Percentiles rank a stretch among this genome's conserved stretches.
phyloP scores from a whole-genome alignment of 2,329 filamentous ascomycete species.

The Dichotomopilus funicola region DNA sequence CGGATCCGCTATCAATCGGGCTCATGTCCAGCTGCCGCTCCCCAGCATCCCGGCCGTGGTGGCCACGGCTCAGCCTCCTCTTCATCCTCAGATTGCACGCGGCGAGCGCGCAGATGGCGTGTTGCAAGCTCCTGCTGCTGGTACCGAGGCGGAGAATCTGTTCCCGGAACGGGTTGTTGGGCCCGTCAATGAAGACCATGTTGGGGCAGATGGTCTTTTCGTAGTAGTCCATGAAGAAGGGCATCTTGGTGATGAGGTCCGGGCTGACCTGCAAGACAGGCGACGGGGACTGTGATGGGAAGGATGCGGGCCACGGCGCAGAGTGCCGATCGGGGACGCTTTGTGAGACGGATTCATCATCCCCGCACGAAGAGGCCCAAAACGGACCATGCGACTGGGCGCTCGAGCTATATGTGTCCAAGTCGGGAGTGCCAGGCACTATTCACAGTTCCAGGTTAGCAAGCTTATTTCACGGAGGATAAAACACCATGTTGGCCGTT shows the following conservation, averaged over 20 bases:
- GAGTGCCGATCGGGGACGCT: constrained; percentile 36
- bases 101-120: constrained; percentile 83
- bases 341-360: constrained; percentile 40
- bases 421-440: constrained; percentile 43
- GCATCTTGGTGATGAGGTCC: constrained; percentile 68
- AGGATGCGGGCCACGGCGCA: constrained; percentile 42
- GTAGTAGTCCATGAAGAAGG: constrained; percentile 89
- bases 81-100: constrained; percentile 89
- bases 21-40: constrained; percentile 32
- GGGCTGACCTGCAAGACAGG: constrained; percentile 49
- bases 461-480: constrained; percentile 16
- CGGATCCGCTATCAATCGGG: constrained; percentile 38
- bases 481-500: background rate
- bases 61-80: constrained; percentile 56
- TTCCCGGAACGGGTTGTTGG: constrained; percentile 76
- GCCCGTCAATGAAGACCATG: constrained; percentile 84
- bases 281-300: constrained; percentile 41
- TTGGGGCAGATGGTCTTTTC: constrained; percentile 86
- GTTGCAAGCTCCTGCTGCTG: constrained; percentile 75
- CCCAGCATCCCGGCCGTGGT: constrained; percentile 46
- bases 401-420: constrained; percentile 47
- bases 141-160: constrained; percentile 74
- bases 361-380: constrained; percentile 42
- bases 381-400: constrained; percentile 42
- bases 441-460: constrained; percentile 24